Conservation (phyloP, 768 basidiomycete species). For the Suillus placidus region DNA sequence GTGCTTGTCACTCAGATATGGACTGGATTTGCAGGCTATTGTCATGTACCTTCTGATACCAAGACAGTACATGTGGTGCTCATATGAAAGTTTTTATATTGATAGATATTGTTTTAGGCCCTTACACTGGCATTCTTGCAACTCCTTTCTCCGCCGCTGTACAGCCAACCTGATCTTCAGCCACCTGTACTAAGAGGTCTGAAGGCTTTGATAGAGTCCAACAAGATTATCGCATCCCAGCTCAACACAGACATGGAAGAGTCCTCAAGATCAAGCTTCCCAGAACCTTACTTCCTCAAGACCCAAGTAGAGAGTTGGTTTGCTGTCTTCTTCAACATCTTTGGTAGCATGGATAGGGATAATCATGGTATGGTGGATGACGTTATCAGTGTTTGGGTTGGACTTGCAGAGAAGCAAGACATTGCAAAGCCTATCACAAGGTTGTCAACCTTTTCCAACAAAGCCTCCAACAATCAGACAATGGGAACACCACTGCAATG, state of each 20-base stretch:
- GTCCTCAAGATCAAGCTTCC: conserved; percentile 46
- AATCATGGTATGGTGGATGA: conserved; percentile 80
- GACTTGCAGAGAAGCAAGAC: conserved; percentile 78
- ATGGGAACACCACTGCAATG: conserved; percentile 58
- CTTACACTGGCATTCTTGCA: conserved; percentile 80
- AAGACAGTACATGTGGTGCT: conserved; percentile 50
- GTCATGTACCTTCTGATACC: conserved; percentile 77
- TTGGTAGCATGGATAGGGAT: conserved; percentile 80
- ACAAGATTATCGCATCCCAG: conserved; percentile 52
- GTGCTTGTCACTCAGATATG: conserved; percentile 93
- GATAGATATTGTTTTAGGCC: conserved; percentile 46
- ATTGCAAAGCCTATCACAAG: conserved; percentile 79
- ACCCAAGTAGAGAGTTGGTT: conserved; percentile 91
- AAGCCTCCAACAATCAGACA: conserved; percentile 51
- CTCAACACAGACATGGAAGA: conserved; percentile 32
- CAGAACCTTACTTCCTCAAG: conserved; percentile 73
- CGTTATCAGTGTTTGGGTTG: conserved; percentile 85
- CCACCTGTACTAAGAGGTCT: conserved; percentile 81
- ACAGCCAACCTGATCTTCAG: conserved; percentile 83
- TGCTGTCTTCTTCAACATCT: conserved; percentile 94
- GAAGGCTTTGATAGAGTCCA: conserved; percentile 81
- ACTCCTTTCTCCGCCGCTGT: conserved; percentile 91
- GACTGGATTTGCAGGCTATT: conserved; percentile 91
- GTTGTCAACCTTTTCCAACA: conserved; percentile 71
- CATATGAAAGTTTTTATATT: conserved; percentile 2